Conservation (phyloP, 495 filamentous ascomycete species). For the Talaromyces liani region DNA sequence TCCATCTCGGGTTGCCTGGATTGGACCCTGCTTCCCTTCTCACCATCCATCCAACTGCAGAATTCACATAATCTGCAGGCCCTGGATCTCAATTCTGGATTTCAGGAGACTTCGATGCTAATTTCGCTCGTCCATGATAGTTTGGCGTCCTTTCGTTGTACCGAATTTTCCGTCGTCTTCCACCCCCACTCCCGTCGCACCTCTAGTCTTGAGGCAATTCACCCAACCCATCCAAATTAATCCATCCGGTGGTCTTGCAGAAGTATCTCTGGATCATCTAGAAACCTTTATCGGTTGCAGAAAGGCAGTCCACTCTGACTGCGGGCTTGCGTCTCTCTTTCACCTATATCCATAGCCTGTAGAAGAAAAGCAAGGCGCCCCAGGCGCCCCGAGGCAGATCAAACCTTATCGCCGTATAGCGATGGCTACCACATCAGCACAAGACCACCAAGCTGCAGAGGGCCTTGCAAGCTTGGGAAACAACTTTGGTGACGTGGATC, state of each 20-base stretch:
- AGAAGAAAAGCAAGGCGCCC: conserved; percentile 7
- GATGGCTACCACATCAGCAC: not conserved
- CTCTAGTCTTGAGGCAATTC: not conserved
- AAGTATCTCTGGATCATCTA: not conserved
- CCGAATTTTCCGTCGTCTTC: conserved; percentile 4
- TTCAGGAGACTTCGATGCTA: not conserved
- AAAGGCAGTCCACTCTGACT: not conserved
- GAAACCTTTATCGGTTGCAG: not conserved
- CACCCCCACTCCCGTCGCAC: not conserved
- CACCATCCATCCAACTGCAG: not conserved
- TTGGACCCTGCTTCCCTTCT: not conserved
- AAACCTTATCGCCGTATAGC: not conserved
- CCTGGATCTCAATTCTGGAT: not conserved
- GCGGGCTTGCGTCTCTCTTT: not conserved
- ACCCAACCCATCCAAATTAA: not conserved
- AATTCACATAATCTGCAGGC: not conserved
- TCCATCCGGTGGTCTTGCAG: not conserved
- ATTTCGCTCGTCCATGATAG: not conserved
- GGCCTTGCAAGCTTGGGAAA: conserved; percentile 8
- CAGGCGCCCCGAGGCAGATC: not conserved
- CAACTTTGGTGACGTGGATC: conserved; percentile 8
- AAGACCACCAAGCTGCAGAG: conserved; percentile 10
- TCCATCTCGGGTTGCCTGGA: not conserved
- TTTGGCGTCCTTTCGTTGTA: not conserved
- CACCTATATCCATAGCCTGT: not conserved